phyloP scores from a whole-genome alignment of 1,284 basidiomycete species.

The Moesziomyces globuligerus region DNA sequence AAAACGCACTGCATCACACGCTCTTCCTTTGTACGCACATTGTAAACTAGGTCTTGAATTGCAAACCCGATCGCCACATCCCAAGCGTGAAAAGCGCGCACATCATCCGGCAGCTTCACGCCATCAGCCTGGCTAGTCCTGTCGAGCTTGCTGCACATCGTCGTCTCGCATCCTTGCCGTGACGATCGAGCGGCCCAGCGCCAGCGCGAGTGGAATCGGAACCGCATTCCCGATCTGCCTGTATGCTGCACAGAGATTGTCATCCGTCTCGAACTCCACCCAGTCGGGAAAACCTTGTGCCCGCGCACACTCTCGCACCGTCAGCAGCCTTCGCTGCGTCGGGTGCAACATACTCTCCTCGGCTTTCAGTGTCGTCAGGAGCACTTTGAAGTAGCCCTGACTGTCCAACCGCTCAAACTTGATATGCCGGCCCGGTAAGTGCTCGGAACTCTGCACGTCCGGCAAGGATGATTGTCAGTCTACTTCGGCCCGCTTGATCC shows the following conservation, averaged over 20 bases:
- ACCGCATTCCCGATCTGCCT: constrained; percentile 47
- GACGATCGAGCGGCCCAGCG: constrained; percentile 11
- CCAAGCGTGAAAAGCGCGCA: no score
- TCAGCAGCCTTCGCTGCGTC: constrained; percentile 32
- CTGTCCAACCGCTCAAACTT: constrained; percentile 22
- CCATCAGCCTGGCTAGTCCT: no score
- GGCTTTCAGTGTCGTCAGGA: constrained; percentile 7
- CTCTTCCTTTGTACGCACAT: background rate
- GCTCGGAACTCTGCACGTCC: constrained; percentile 3
- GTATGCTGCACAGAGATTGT: constrained; percentile 21
- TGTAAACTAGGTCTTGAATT: no score
- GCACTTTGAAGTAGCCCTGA: constrained; percentile 10
- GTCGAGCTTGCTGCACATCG: no score
- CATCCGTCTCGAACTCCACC: constrained; percentile 22
- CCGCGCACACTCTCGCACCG: constrained; percentile 38
- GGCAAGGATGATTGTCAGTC: no score
- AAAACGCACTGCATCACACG: no score
- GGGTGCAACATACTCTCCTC: constrained; percentile 31
- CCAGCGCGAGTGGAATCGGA: constrained; percentile 22
- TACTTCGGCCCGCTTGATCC: no score
- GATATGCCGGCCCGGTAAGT: constrained; percentile 1
- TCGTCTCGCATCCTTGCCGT: constrained; percentile 17
- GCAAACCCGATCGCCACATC: no score
- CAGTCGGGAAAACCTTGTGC: constrained; percentile 44
- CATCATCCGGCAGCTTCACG: no score